Conservation (phyloP, 306 rosid genomes). For the Delonix regia region DNA sequence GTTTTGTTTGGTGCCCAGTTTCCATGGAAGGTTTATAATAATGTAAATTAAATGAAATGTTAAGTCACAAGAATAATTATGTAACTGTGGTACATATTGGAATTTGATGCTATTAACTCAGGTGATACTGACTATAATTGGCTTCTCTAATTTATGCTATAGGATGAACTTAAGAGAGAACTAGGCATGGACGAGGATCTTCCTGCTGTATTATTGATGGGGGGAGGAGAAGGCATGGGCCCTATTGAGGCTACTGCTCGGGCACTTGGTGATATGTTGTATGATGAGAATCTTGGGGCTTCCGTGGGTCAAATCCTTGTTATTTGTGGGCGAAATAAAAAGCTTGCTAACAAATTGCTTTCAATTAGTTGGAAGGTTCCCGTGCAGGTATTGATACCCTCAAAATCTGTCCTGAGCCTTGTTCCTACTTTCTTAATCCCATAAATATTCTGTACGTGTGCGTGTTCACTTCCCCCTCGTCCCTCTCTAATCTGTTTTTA, state of each 20-base stretch:
- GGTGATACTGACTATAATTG: not conserved
- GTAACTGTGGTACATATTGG: not conserved
- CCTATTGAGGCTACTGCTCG: slow-evolving; percentile 97
- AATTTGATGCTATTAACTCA: slow-evolving; percentile 3
- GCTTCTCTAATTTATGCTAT: slow-evolving; percentile 20
- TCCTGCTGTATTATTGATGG: slow-evolving; percentile 94
- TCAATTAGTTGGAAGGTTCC: slow-evolving; percentile 87
- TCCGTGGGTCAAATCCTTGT: slow-evolving; percentile 91
- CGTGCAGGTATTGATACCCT: slow-evolving; percentile 66
- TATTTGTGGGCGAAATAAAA: slow-evolving; percentile 93
- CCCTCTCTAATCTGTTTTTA: too few species aligned
- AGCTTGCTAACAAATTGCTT: slow-evolving; percentile 70
- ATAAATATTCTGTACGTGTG: too few species aligned
- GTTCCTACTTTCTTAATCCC: not conserved
- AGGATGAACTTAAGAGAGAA: slow-evolving; percentile 78
- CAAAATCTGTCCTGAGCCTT: slow-evolving; percentile 18
- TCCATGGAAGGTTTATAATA: too few species aligned
- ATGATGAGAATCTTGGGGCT: slow-evolving; percentile 67
- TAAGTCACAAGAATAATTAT: not conserved
- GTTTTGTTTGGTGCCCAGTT: not conserved
- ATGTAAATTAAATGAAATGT: not conserved
- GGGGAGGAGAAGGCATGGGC: slow-evolving; percentile 99
- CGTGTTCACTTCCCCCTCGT: too few species aligned
- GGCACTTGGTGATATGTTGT: slow-evolving; percentile 76
- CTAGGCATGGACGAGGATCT: slow-evolving; percentile 95